Evolutionary conservation across 2,329 filamentous ascomycete species (phyloP).

Genomic region (Nothopassalora personata): DNA sequence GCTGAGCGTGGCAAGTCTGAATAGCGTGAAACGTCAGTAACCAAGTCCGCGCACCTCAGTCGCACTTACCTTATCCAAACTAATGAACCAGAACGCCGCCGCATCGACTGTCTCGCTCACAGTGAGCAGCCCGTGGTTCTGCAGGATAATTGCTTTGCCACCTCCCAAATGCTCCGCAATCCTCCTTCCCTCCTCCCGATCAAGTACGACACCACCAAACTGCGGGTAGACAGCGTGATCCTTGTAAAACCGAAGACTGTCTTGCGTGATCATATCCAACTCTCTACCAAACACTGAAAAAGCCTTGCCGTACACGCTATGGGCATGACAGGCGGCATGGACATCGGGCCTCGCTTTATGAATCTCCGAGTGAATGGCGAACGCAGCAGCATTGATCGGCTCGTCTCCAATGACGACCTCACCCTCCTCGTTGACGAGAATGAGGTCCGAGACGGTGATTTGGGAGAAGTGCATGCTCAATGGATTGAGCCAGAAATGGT

Average conservation of each 20-base stretch:
- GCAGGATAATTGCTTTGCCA: slow-evolving; percentile 37
- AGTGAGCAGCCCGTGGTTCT: slow-evolving; percentile 45
- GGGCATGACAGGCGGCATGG: slow-evolving; percentile 38
- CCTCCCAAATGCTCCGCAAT: slow-evolving; percentile 38
- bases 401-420: slow-evolving; percentile 39
- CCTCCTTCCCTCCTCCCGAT: slow-evolving; percentile 38
- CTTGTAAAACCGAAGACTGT: slow-evolving; percentile 40
- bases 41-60: background rate
- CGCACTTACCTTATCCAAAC: slow-evolving; percentile 34
- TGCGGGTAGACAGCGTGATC: slow-evolving; percentile 40
- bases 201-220: slow-evolving; percentile 45
- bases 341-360: slow-evolving; percentile 41
- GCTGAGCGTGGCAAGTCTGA: slow-evolving; percentile 40
- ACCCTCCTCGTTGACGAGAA: slow-evolving; percentile 42
- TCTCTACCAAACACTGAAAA: slow-evolving; percentile 43
- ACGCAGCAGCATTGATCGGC: slow-evolving; percentile 43
- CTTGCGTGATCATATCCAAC: slow-evolving; percentile 47
- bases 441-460: slow-evolving; percentile 41
- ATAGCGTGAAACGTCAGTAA: background rate
- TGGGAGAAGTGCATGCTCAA: slow-evolving; percentile 42
- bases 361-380: slow-evolving; percentile 42
- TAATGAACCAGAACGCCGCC: slow-evolving; percentile 44
- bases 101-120: slow-evolving; percentile 38
- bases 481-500: slow-evolving; percentile 39
- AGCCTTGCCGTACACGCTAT: slow-evolving; percentile 44